Conservation (phyloP, 2,329 filamentous ascomycete genomes). For the Sporothrix sp. region DNA sequence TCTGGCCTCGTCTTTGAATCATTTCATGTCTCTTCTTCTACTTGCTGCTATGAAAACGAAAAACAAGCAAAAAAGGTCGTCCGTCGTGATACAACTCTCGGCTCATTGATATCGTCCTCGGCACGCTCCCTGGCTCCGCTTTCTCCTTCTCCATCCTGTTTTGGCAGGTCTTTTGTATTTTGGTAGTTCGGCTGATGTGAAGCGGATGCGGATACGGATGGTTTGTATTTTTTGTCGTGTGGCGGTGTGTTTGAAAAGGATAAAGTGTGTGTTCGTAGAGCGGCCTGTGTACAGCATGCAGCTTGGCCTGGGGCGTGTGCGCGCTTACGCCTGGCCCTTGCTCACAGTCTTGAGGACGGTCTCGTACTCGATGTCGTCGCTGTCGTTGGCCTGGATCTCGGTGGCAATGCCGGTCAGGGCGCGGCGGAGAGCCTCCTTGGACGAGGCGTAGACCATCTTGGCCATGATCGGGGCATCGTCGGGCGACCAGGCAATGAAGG, state of each 20-base stretch:
- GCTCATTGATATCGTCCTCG: constrained; percentile 5
- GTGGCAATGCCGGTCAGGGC: constrained; percentile 63
- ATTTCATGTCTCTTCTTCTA: constrained; percentile 3
- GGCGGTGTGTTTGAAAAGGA: not conserved
- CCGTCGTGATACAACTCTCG: not conserved
- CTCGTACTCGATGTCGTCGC: constrained; percentile 71
- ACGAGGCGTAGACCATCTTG: constrained; percentile 86
- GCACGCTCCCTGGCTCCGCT: not conserved
- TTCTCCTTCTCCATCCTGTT: not conserved
- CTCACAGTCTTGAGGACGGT: constrained; percentile 57
- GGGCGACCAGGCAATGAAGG: constrained; percentile 70
- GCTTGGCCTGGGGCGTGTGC: not conserved
- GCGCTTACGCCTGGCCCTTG: constrained; percentile 45
- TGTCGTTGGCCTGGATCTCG: constrained; percentile 77
- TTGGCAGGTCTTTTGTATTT: not conserved
- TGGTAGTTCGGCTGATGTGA: not conserved
- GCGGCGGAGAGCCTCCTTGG: constrained; percentile 78
- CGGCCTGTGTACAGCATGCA: not conserved
- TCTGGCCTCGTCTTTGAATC: not conserved
- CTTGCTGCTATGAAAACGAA: constrained; percentile 1
- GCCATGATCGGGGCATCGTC: constrained; percentile 73
- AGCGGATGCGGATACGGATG: not conserved
- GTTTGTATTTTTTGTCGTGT: not conserved
- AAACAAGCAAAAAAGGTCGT: not conserved
- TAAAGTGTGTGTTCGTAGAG: too few species aligned